phyloP scores from a whole-genome alignment of 805 yeast species.

The Candida succiphila region DNA sequence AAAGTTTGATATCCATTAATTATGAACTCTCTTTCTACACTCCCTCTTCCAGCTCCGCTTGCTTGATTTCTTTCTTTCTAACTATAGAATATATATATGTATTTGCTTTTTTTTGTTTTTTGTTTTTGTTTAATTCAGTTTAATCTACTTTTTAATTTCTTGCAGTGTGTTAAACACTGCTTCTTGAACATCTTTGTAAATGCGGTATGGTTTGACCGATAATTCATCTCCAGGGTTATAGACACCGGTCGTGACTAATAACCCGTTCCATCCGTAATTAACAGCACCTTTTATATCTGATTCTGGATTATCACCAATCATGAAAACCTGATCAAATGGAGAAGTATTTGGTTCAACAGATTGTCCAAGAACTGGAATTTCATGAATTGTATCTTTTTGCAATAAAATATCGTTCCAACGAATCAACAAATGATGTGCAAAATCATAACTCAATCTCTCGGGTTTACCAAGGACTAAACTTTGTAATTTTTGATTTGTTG shows the following conservation, averaged over 20 bases:
- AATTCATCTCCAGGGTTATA: slow-evolving; percentile 55
- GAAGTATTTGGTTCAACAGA: slow-evolving; percentile 21
- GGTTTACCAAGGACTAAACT: slow-evolving; percentile 77
- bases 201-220: slow-evolving; percentile 17
- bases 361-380: slow-evolving; percentile 35
- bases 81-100: neutral
- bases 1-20: slow-evolving; percentile 35
- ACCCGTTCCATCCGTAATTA: slow-evolving; percentile 78
- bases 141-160: neutral
- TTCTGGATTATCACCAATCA: slow-evolving; percentile 97
- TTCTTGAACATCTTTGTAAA: slow-evolving; percentile 9
- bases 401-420: slow-evolving; percentile 27
- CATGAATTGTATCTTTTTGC: slow-evolving; percentile 13
- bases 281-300: slow-evolving; percentile 89
- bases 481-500: slow-evolving; percentile 33
- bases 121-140: neutral
- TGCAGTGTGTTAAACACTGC: neutral
- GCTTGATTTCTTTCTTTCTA: slow-evolving; percentile 1
- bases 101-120: neutral
- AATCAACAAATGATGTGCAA: slow-evolving; percentile 63
- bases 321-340: slow-evolving; percentile 59
- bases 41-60: neutral
- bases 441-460: slow-evolving; percentile 66
- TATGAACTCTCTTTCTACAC: neutral
- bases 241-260: slow-evolving; percentile 84